Conservation (phyloP, 2,329 filamentous ascomycete species). For the Didymella glomerata region DNA sequence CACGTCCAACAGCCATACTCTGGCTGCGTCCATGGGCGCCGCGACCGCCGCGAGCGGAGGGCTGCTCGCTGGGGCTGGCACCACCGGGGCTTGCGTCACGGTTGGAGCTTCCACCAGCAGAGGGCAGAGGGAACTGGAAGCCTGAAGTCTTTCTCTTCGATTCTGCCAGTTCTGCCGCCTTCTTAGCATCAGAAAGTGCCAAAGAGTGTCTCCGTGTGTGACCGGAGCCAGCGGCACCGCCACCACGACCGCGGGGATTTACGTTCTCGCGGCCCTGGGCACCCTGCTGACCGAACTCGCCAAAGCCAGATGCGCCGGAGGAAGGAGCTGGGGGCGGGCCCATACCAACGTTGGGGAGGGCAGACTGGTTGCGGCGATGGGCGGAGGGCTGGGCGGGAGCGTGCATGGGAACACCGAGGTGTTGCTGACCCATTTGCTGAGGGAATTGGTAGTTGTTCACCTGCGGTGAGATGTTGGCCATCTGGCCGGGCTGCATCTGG, state of each 20-base stretch:
- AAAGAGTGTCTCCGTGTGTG: conserved; percentile 95
- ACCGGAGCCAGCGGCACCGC: conserved; percentile 70
- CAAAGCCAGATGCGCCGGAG: conserved; percentile 84
- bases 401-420: conserved; percentile 75
- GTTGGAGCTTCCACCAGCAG: conserved; percentile 65
- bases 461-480: conserved; percentile 80
- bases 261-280: conserved; percentile 71
- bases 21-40: conserved; percentile 79
- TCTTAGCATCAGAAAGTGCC: conserved; percentile 94
- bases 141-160: conserved; percentile 93
- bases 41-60: conserved; percentile 52
- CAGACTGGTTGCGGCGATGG: conserved; percentile 98
- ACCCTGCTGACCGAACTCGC: conserved; percentile 75
- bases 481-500: conserved; percentile 69
- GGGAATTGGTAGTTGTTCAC: conserved; percentile 87
- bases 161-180: conserved; percentile 94
- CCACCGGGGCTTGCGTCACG: conserved; percentile 66
- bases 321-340: conserved; percentile 92
- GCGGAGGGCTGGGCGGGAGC: conserved; percentile 79
- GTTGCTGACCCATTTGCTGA: conserved; percentile 65
- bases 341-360: conserved; percentile 90
- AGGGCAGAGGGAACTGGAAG: conserved; percentile 91
- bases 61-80: conserved; percentile 41
- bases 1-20: conserved; percentile 81
- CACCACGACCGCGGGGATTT: conserved; percentile 75